These are phyloP conservation scores for Tripterygium wilfordii DNA, from an alignment of 177 flowering plant species.

Conservation along the genomic window DNA sequence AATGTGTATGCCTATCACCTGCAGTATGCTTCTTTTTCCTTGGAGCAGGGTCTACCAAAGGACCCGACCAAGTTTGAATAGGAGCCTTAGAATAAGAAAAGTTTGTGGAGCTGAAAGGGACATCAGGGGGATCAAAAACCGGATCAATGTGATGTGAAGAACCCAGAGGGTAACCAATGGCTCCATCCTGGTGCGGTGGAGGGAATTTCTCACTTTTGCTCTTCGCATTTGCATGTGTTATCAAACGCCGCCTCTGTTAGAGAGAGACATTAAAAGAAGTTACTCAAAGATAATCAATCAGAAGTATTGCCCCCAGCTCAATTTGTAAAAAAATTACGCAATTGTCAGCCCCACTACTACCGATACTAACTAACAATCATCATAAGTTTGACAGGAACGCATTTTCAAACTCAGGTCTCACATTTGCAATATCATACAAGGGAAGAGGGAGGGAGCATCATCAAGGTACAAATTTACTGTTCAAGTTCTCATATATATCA, in stretches of 20 bases:
- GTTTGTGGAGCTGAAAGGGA: conserved; percentile 63
- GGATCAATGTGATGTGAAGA: conserved; percentile 61
- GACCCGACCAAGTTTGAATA: conserved; percentile 87
- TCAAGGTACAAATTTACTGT: too few species aligned
- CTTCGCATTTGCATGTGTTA: conserved; percentile 85
- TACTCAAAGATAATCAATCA: too few species aligned
- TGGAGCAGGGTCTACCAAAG: conserved; percentile 53
- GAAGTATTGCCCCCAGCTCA: not conserved
- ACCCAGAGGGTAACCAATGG: conserved; percentile 76
- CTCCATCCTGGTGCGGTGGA: conserved; percentile 91
- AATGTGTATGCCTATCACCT: conserved; percentile 19
- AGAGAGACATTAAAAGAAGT: not conserved
- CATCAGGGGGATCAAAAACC: conserved; percentile 57
- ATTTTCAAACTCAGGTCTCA: too few species aligned
- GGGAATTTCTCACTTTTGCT: conserved; percentile 94
- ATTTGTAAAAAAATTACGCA: not conserved
- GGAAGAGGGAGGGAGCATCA: too few species aligned
- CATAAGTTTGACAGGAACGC: too few species aligned
- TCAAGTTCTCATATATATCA: too few species aligned
- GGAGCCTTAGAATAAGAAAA: conserved; percentile 57
- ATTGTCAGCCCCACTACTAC: not conserved
- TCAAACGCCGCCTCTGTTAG: conserved; percentile 69
- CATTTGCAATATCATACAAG: too few species aligned
- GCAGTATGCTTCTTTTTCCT: conserved; percentile 45
- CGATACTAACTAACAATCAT: not conserved